Conservation (phyloP, 2,329 filamentous ascomycete genomes). For the Sarocladiaceae sp. region DNA sequence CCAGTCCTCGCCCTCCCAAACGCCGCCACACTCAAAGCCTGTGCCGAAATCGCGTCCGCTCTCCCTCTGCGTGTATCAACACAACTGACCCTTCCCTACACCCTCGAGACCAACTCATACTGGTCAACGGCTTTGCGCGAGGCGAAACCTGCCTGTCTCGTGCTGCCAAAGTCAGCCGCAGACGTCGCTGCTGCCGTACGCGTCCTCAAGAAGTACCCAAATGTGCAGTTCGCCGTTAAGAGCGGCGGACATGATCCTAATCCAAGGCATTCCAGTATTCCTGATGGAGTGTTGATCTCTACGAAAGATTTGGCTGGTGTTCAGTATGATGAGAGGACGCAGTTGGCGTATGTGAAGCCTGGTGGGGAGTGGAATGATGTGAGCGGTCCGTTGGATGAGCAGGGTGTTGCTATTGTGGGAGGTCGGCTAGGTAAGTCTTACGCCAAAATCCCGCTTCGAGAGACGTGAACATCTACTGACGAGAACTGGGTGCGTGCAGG, state of each 20-base stretch:
- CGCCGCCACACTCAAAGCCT: too few species aligned
- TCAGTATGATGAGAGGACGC: slow-evolving; percentile 26
- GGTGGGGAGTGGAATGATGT: slow-evolving; percentile 36
- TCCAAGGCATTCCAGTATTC: slow-evolving; percentile 25
- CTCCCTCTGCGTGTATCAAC: not conserved
- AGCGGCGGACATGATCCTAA: slow-evolving; percentile 36
- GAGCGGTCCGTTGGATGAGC: slow-evolving; percentile 25
- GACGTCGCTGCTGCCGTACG: slow-evolving; percentile 29
- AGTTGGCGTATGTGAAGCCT: slow-evolving; percentile 31
- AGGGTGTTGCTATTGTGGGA: slow-evolving; percentile 28
- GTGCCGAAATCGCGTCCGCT: too few species aligned
- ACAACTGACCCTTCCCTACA: not conserved
- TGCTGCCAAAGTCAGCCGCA: slow-evolving; percentile 25
- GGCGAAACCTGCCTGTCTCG: slow-evolving; percentile 29
- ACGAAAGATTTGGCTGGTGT: slow-evolving; percentile 28
- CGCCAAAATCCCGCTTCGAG: not conserved
- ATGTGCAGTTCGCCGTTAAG: slow-evolving; percentile 31
- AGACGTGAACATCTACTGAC: not conserved
- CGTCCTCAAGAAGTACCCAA: slow-evolving; percentile 23
- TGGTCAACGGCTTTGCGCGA: slow-evolving; percentile 28
- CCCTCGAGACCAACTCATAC: slow-evolving; percentile 18
- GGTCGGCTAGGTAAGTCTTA: slow-evolving; percentile 20
- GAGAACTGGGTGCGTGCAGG: slow-evolving; percentile 12
- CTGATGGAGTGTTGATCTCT: slow-evolving; percentile 32
- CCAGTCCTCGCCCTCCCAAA: too few species aligned